Conservation (phyloP, 2,329 filamentous ascomycete species). For the Pseudogymnoascus sp. region DNA sequence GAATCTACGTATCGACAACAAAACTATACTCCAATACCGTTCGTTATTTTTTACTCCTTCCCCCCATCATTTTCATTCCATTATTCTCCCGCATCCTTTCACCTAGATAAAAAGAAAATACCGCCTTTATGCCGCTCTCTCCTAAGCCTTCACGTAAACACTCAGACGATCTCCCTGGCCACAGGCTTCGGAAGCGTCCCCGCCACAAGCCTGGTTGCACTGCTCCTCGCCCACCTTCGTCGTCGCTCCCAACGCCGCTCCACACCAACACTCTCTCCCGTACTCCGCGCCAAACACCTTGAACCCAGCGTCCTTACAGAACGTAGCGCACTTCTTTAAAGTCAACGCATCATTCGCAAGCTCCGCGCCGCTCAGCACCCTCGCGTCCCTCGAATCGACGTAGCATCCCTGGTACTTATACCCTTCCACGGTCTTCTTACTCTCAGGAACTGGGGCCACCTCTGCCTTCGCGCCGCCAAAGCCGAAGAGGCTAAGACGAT, state of each 20-base stretch:
- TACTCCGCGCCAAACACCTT: not conserved
- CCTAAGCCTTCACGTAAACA: not conserved
- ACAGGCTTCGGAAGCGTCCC: not conserved
- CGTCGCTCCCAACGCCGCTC: not conserved
- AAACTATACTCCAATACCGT: not conserved
- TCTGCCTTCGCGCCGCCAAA: not conserved
- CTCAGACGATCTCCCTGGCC: not conserved
- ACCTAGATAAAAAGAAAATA: not conserved
- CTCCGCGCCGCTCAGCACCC: not conserved
- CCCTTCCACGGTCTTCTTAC: not conserved
- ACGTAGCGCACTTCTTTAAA: not conserved
- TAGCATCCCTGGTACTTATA: not conserved
- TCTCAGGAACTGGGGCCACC: not conserved
- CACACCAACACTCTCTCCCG: not conserved
- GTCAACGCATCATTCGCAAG: not conserved
- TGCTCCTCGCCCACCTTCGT: not conserved
- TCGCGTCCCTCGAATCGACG: not conserved
- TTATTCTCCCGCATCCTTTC: not conserved
- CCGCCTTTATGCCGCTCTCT: not conserved
- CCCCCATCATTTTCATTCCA: not conserved
- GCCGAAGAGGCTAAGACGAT: constrained; percentile 11
- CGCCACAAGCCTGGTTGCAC: not conserved
- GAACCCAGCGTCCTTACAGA: not conserved
- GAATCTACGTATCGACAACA: not conserved
- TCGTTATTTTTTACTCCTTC: not conserved